A percentile compares a stretch with the other conserved stretches of the same genome.
phyloP scores from a whole-genome alignment of 169 alveolate species.

The Miamiensis avidus region DNA sequence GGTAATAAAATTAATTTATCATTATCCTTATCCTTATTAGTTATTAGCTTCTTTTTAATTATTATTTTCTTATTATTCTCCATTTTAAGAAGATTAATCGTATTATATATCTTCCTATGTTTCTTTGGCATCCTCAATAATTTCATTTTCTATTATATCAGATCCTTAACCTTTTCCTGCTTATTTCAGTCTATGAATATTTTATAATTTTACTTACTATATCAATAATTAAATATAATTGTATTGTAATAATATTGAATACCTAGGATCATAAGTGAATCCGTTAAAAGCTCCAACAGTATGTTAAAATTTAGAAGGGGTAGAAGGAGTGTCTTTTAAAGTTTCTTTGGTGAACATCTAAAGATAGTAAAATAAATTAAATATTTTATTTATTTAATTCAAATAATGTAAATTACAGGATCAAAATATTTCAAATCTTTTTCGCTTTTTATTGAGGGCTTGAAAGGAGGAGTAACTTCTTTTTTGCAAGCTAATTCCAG shows the following conservation, averaged over 20 bases:
- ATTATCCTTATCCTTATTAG: too few species aligned
- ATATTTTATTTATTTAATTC: too few species aligned
- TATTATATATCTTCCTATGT: too few species aligned
- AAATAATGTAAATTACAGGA: not conserved
- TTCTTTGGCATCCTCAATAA: too few species aligned
- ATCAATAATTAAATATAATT: too few species aligned
- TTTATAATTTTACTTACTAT: too few species aligned
- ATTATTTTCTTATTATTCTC: too few species aligned
- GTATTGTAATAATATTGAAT: too few species aligned
- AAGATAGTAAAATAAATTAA: too few species aligned
- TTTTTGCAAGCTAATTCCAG: conserved; percentile 60
- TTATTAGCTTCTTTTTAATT: too few species aligned
- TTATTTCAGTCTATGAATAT: not conserved
- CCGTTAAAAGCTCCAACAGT: not conserved
- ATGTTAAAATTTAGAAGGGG: not conserved
- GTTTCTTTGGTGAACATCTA: not conserved
- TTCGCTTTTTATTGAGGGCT: conserved; percentile 38
- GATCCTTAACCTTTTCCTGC: not conserved
- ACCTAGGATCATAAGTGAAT: not conserved
- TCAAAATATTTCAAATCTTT: not conserved
- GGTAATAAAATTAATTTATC: too few species aligned
- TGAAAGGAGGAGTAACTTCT: conserved; percentile 48
- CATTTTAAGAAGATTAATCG: too few species aligned
- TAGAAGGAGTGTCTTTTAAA: not conserved
- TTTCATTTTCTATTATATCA: not conserved